Base-by-base conservation (phyloP, 2,329 filamentous ascomycete species). In the Neospermospora avenae region DNA sequence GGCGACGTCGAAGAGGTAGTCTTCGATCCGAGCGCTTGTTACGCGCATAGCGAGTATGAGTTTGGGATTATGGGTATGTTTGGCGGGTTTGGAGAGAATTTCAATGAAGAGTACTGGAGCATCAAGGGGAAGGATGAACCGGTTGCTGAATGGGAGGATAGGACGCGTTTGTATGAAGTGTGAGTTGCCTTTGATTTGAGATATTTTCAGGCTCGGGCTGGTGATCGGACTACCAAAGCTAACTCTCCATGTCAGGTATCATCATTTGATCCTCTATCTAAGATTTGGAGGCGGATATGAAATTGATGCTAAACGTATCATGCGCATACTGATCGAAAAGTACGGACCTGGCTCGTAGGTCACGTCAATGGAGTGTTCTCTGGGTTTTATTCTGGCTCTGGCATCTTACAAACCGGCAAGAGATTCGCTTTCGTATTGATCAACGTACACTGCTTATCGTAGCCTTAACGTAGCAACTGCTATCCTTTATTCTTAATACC, bases 1-100 rank as follows among this genome's bases (percentile, higher is more conserved):
- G 79, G 80, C 0, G 80, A 77, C 1, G 75, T 80, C 0, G 89
- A 93, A 66, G 87, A 92, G 65, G 84, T 96, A 0, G 84, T 96
- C 1, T 97, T 86, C 71, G 93, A 97, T 71, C 86, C 92, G 0
- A 88, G 88, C 2, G 83, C 85, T 44, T 89, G 89, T 64, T 97
- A 96, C 71, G 91, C 88, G 1, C 93, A 97, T 72, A 88, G 82
- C 1, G 93, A 98, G 77, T 97, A 88, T 74, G 93, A 97, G 67
- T 77, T 96, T 55, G 93, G 93, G 0, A 96, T 96, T 66, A 97
- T 97, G 92, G 84, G 83, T 55, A 96, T 97, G 92, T 98, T 97
- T 80, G 93, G 93, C 0, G 93, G 93, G 0, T 96, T 96, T 74
- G 86, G 86, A 0, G 69, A 74, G 0, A 74, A 71, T 0, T 96